Base-by-base conservation (phyloP, 208 protist genomes). In the Wallacemonas sp. region DNA sequence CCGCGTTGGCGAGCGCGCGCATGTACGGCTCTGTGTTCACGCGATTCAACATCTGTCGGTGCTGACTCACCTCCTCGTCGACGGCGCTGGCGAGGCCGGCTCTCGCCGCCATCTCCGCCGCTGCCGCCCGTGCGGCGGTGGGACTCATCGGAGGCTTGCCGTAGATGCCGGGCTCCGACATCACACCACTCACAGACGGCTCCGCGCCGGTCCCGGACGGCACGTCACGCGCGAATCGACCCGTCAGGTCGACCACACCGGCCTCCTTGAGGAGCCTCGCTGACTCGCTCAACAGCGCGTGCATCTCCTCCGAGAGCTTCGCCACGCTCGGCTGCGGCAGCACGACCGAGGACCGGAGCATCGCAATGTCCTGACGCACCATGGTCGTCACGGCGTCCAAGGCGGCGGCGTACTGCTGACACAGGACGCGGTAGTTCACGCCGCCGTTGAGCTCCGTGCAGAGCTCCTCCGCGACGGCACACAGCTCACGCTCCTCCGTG, bases 381-480 rank as follows among this genome's bases (percentile, higher is more conserved):
- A 92, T 62, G 39, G 38, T 59, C 12, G 87, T 38, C 18, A 95
- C 28, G 18, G 85, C 29, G 29, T 92, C 84, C 14, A 91, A 46
- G 0, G 72, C 65, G 11, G 62, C 61, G 36, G 79, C 84, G 45
- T 85, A 84, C 49, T 86, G 78, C 52, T 81, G 36, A 65, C 74
- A 91, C 38, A 95, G 42, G 2, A 57, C 4, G 3, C 90, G 82
- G 70, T 95, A 95, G 74, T 93, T 85, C 29, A 95, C 57, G 31
- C 90, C 90, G 22, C 90, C 87, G 66, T 91, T 95, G 7, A 95
- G 76, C 50, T 76, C 81, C 52, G 62, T 65, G 74, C 82, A 91
- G 2, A 95, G 69, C 10, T 87, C 81, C 50, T 91, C 82, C 5
- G 84, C 80, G 2, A 72, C 72, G 23, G 87, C 55, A 70, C 82